These are phyloP conservation scores for Garcia nutans DNA, from an alignment of 345 rosid species.

Conservation along the genomic window DNA sequence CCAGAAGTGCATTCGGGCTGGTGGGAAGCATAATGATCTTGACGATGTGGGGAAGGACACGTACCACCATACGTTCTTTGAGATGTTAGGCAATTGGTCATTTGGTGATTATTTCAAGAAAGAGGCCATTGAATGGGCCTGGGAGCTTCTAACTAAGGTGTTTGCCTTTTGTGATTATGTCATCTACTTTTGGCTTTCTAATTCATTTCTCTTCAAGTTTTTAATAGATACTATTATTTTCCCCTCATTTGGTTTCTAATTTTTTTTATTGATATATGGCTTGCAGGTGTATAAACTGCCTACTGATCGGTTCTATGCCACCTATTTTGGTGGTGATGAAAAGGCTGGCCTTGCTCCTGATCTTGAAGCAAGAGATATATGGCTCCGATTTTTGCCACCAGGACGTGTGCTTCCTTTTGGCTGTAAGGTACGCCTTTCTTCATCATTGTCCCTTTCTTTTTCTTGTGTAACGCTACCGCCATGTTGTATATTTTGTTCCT, in stretches of 20 bases:
- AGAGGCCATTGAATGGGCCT: slow-evolving; percentile 96
- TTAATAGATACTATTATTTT: neutral
- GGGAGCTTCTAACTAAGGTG: slow-evolving; percentile 90
- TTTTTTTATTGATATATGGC: neutral
- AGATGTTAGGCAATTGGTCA: slow-evolving; percentile 99
- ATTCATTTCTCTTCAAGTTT: neutral
- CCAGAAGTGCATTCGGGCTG: slow-evolving; percentile 97
- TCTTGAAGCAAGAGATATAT: slow-evolving; percentile 75
- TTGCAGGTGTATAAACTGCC: slow-evolving; percentile 75
- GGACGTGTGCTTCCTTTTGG: slow-evolving; percentile 83
- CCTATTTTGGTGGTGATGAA: slow-evolving; percentile 98
- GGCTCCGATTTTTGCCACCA: slow-evolving; percentile 79
- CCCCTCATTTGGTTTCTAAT: neutral
- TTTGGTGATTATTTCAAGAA: slow-evolving; percentile 95
- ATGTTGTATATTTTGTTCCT: neutral
- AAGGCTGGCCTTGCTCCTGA: slow-evolving; percentile 84
- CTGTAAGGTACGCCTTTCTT: slow-evolving; percentile 61
- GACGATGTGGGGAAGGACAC: slow-evolving; percentile 99
- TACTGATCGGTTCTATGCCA: slow-evolving; percentile 75
- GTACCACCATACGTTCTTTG: slow-evolving; percentile 98
- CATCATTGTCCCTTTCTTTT: neutral
- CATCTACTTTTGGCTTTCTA: neutral
- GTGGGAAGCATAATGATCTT: slow-evolving; percentile 95
- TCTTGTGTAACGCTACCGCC: neutral
- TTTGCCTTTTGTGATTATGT: neutral